These are phyloP conservation scores for Apiotrichum brassicae DNA, from an alignment of 1,284 basidiomycete species.

Conservation along the genomic window DNA sequence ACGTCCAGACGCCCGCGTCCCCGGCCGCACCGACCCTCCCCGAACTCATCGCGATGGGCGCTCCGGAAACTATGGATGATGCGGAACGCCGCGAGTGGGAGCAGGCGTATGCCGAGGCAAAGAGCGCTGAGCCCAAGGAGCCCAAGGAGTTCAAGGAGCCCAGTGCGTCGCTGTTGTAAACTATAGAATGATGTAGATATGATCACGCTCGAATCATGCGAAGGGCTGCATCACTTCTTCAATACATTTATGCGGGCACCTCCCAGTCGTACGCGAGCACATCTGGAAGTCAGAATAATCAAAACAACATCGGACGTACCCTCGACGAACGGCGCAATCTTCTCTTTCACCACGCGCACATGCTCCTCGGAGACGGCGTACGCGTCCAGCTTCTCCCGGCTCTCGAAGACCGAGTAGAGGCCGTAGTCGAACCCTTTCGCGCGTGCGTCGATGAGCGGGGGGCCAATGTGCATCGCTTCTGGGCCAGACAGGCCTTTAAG, in stretches of 20 bases:
- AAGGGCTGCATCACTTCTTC: too few species aligned
- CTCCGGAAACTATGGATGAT: constrained; percentile 4
- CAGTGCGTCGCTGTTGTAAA: not conserved
- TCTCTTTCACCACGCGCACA: constrained; percentile 34
- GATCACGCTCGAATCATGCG: too few species aligned
- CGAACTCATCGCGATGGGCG: not conserved
- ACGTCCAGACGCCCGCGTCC: not conserved
- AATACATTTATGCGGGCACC: constrained; percentile 27
- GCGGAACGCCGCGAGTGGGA: constrained; percentile 11
- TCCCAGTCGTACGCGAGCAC: constrained; percentile 47
- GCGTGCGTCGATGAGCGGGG: constrained; percentile 39
- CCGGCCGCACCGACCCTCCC: not conserved
- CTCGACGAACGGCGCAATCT: constrained; percentile 37
- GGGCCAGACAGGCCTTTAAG: constrained; percentile 39
- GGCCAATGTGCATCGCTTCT: constrained; percentile 30
- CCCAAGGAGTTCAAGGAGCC: not conserved
- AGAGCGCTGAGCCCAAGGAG: not conserved
- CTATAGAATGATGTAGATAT: too few species aligned
- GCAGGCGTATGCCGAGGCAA: not conserved
- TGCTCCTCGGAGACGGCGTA: constrained; percentile 44
- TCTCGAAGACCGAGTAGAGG: constrained; percentile 43
- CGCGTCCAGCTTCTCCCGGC: constrained; percentile 33
- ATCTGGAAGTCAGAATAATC: constrained; percentile 17
- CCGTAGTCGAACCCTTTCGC: constrained; percentile 45
- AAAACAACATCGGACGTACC: constrained; percentile 24